Base-by-base conservation (phyloP, 176 grass and related monocot species). In the Cenchrus fungigraminus region DNA sequence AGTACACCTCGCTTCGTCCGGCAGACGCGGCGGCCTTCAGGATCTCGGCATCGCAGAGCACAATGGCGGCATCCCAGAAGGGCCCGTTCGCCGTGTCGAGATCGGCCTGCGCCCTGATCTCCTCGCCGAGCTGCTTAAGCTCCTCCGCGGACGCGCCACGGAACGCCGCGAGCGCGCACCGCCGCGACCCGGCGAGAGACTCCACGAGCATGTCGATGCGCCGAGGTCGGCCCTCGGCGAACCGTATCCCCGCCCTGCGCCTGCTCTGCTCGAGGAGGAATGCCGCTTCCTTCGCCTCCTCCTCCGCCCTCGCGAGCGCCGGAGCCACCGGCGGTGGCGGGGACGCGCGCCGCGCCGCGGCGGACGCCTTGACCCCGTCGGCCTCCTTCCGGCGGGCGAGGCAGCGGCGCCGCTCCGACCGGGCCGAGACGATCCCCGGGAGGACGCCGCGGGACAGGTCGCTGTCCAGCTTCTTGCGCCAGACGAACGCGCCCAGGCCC, bases 181-280 rank as follows among this genome's bases (percentile, higher is more conserved):
- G 66, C 62, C 67, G 34, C 55, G 74, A 44, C 32, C 86, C 79
- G 55, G 66, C 31, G 42, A 83, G 73, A 0, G 83, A 86, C 17
- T 68, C 71, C 15, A 88, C 74, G 79, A 83, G 86, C 34, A 89
- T 50, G 51, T 91, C 82, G 73, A 91, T 77, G 57, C 71, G 82
- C 82, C 81, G 57, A 42, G 79, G 60, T n/a, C 86, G 77, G 2
- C 86, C 82, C 49, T 45, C 65, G 13, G 71, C 65, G 37, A 91
- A 74, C 75, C 89, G 85, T 12, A 87, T 88, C 64, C 49, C 76
- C 8, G 73, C 86, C 66, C 86, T 51, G 51, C 73, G 32, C 87
- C 78, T 89, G 51, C 83, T 83, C 83, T 92, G 79, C 14, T 79
- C 68, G 15, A 92, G 79, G 9, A 88, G 71, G 74, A 92, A 89